Percentiles rank a stretch among this genome's conserved stretches.
These are phyloP conservation scores for Komagataella phaffii DNA, from an alignment of 805 yeast genomes.

Conservation along the genomic window DNA sequence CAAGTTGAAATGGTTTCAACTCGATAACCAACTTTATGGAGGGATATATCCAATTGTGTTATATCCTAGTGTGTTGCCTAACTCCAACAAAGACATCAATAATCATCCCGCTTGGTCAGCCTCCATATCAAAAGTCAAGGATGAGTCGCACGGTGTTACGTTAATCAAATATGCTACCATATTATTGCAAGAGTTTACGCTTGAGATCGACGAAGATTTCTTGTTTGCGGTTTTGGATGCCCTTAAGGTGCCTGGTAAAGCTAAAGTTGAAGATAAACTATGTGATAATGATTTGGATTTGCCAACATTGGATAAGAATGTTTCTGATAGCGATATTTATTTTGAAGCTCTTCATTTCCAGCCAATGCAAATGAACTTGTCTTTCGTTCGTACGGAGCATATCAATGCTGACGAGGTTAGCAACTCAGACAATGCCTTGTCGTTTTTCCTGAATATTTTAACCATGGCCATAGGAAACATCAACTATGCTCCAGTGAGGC, in stretches of 20 bases:
- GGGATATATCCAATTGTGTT: slow-evolving; percentile 78
- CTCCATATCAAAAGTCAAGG: slow-evolving; percentile 72
- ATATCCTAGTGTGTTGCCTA: slow-evolving; percentile 85
- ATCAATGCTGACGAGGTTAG: slow-evolving; percentile 48
- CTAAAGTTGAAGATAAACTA: slow-evolving; percentile 24
- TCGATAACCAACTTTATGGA: slow-evolving; percentile 85
- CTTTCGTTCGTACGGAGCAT: slow-evolving; percentile 83
- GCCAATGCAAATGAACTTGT: slow-evolving; percentile 77
- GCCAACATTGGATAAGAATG: slow-evolving; percentile 54
- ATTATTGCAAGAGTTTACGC: slow-evolving; percentile 77
- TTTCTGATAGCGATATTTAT: slow-evolving; percentile 55
- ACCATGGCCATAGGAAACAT: slow-evolving; percentile 97
- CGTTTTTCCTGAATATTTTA: slow-evolving; percentile 70
- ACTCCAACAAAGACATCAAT: slow-evolving; percentile 69
- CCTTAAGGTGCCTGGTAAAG: slow-evolving; percentile 67
- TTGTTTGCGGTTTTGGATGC: slow-evolving; percentile 72
- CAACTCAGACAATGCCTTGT: slow-evolving; percentile 47
- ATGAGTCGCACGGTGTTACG: slow-evolving; percentile 79
- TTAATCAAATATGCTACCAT: slow-evolving; percentile 88
- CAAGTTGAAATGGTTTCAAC: slow-evolving; percentile 88
- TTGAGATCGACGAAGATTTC: slow-evolving; percentile 92
- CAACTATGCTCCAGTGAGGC: slow-evolving; percentile 88
- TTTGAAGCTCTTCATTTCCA: slow-evolving; percentile 89
- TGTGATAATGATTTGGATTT: slow-evolving; percentile 52
- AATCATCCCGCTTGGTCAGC: slow-evolving; percentile 87